A percentile compares a stretch with the other conserved stretches of the same genome.
These are phyloP conservation scores for Talaromyces sp. DNA, from an alignment of 2,329 filamentous ascomycete genomes.

Conservation along the genomic window DNA sequence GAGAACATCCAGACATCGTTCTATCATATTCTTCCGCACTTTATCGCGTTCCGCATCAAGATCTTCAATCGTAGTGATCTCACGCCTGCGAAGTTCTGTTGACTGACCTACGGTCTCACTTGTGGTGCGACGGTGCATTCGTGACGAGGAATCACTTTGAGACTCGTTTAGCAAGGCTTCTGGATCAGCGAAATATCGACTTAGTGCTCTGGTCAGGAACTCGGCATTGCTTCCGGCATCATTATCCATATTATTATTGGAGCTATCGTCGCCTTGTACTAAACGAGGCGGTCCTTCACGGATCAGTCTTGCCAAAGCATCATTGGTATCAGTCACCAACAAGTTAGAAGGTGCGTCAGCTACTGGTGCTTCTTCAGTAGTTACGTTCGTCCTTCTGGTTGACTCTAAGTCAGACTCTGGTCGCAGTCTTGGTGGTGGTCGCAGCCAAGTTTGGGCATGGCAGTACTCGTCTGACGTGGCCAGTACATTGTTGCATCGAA, in stretches of 20 bases:
- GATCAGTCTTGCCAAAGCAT: constrained; percentile 35
- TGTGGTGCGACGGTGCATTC: constrained; percentile 21
- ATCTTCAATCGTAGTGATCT: constrained; percentile 63
- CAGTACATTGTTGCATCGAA: constrained; percentile 68
- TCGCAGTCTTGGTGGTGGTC: constrained; percentile 61
- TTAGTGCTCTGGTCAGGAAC: constrained; percentile 42
- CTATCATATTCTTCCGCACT: constrained; percentile 75
- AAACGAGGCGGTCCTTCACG: constrained; percentile 24
- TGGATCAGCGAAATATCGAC: constrained; percentile 38
- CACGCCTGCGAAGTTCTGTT: constrained; percentile 28
- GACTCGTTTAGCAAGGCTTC: constrained; percentile 26
- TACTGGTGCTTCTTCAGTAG: constrained; percentile 27
- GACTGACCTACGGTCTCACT: constrained; percentile 26
- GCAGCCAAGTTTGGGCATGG: constrained; percentile 55
- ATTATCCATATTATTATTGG: constrained; percentile 27
- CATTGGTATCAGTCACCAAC: constrained; percentile 27
- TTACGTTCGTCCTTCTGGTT: not conserved
- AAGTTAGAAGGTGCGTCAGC: constrained; percentile 28
- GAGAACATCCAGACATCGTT: constrained; percentile 84
- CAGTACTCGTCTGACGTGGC: constrained; percentile 70
- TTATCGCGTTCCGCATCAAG: constrained; percentile 69
- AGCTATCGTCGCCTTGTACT: constrained; percentile 20
- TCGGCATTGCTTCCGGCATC: constrained; percentile 34
- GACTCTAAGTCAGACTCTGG: constrained; percentile 58
- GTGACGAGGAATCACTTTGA: constrained; percentile 25